phyloP scores from a whole-genome alignment of 2,329 filamentous ascomycete genomes.

The Penicillium aurantiogriseum region DNA sequence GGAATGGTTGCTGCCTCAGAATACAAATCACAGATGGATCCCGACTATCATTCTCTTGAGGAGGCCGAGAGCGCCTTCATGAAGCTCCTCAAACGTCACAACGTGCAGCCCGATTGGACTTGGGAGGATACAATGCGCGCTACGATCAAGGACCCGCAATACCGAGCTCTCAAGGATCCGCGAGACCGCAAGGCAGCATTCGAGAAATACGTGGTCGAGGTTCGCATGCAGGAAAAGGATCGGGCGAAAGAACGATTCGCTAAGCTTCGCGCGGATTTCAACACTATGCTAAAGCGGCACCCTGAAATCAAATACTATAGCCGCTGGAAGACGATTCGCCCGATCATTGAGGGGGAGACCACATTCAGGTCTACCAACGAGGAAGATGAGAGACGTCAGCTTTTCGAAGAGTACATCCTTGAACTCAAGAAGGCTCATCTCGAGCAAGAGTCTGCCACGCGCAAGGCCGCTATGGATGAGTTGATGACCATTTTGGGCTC shows the following conservation, averaged over 20 bases:
- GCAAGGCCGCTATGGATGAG: conserved; percentile 80
- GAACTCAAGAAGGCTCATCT: conserved; percentile 78
- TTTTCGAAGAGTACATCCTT: conserved; percentile 90
- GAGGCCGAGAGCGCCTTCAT: conserved; percentile 91
- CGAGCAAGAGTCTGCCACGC: conserved; percentile 69
- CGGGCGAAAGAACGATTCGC: conserved; percentile 87
- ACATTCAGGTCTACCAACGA: conserved; percentile 89
- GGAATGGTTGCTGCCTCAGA: conserved; percentile 40
- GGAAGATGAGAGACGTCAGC: conserved; percentile 79
- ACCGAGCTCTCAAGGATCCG: conserved; percentile 87
- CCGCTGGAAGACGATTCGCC: conserved; percentile 91
- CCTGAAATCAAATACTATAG: conserved; percentile 97
- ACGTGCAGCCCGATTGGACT: conserved; percentile 85
- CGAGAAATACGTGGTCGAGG: conserved; percentile 89
- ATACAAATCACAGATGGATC: conserved; percentile 56
- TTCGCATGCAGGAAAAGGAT: conserved; percentile 89
- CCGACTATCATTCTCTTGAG: conserved; percentile 74
- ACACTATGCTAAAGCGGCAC: conserved; percentile 92
- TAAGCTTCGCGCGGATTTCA: conserved; percentile 91
- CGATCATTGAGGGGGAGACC: conserved; percentile 91
- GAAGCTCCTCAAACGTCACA: conserved; percentile 80
- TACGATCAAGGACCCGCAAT: conserved; percentile 87
- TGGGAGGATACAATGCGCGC: conserved; percentile 88
- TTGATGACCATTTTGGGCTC: conserved; percentile 74
- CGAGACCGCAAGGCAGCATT: conserved; percentile 87